Base-by-base conservation (phyloP, 441 rosid genomes). In the Francoa sonchifolia region DNA sequence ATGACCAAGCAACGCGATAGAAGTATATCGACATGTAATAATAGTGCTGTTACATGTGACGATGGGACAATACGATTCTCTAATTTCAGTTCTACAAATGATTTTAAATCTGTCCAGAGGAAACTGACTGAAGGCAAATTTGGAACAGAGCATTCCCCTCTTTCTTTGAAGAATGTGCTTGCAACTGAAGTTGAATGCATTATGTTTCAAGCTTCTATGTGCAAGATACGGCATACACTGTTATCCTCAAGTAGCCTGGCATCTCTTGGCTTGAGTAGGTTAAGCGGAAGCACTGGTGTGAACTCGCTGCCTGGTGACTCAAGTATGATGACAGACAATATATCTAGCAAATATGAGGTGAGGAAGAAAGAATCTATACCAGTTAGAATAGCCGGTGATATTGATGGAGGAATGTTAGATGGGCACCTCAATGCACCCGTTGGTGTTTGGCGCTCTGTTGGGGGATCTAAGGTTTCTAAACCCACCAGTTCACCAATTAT, bases 371-470 rank as follows among this genome's bases (percentile, higher is more conserved):
- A 93, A 42, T 51, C 79, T 16, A 70, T 85, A 53, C 96, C 99
- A 19, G 73, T 81, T 48, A 76, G 96, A 74, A 85, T 77, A 67
- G 97, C 96, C 53, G 94, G 97, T 57, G 96, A 82, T 69, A 52
- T 73, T 66, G 97, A 93, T 44, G 86, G 84, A 37, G 81, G 79
- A 54, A 56, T 78, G 55, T 54, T 74, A 51, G 99, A 93, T 62
- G 65, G 95, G 44, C 94, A 79, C 60, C 68, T 59, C 52, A 72
- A 57, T 76, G 82, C 97, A 51, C 88, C 96, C 55, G 83, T 88
- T 65, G 92, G 95, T 45, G 99, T 88, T 52, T 93, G 99, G 99
- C 95, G 99, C 52, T 30, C 97, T 47, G 97, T 82, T 58, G 79
- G 79, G 49, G 80, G 62, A 64, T 79, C 99, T 33, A 93, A 88